Evolutionary conservation across 2,329 filamentous ascomycete species (phyloP).

Genomic region (Chrysoporthe cubensis): DNA sequence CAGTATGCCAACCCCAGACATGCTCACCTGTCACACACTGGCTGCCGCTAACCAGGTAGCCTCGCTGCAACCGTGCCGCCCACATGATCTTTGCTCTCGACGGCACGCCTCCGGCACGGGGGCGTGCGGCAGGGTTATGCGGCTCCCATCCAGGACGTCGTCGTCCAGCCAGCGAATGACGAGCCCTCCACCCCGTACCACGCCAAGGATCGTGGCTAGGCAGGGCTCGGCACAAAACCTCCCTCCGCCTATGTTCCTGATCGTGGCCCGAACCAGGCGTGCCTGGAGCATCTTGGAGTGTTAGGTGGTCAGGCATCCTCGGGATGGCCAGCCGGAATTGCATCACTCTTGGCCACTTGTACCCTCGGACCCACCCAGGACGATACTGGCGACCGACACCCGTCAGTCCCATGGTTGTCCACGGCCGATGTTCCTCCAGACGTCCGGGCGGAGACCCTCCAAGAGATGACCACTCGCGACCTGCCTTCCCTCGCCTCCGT

Average conservation of each 20-base stretch:
- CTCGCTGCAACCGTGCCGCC: neutral
- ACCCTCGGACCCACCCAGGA: neutral
- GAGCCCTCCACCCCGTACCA: neutral
- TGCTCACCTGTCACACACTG: neutral
- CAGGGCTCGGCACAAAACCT: neutral
- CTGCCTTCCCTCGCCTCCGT: neutral
- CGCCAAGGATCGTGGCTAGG: conserved; percentile 4
- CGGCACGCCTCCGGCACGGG: neutral
- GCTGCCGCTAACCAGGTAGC: conserved; percentile 1
- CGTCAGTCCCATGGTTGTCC: neutral
- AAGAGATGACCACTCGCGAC: neutral
- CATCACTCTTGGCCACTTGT: neutral
- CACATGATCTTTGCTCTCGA: neutral
- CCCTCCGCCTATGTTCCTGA: neutral
- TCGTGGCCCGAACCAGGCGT: neutral
- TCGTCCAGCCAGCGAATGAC: neutral
- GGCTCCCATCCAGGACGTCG: neutral
- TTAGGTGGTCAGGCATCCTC: neutral
- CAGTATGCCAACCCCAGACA: neutral
- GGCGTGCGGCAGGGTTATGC: neutral
- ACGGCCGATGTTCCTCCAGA: conserved; percentile 10
- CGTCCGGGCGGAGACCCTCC: neutral
- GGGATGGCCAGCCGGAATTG: neutral
- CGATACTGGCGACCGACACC: conserved; percentile 1
- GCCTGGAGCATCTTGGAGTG: neutral